Evolutionary conservation across 129 eudicot genomes (phyloP), one percentile per base, ranked within the genome.

Genomic region (Dittrichia graveolens): DNA sequence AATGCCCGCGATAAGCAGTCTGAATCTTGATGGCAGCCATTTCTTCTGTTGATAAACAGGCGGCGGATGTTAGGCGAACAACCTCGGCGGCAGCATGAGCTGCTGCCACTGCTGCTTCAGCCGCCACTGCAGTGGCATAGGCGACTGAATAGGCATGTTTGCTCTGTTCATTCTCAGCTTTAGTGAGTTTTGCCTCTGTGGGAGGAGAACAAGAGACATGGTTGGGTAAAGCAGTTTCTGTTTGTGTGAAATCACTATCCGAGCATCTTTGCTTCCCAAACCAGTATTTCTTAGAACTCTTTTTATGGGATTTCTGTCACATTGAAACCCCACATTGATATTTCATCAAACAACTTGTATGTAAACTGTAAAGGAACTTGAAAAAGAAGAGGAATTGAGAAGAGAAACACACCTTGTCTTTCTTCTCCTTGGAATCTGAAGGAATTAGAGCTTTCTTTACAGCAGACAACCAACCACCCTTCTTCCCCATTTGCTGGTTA

Each of bases 111-210:
- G 93, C 93, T 5, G 94, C 94, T 75, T 88, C 90, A 69, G 94
- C 94, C 1, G 90, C 94, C 73, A 83, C 90, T 4, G 90, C 90
- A 0, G 94, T 88, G 9, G 94, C 90, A 39, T 82, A 69, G 8
- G 94, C 94, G 65, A 88, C 94, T 3, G 90, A 84, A 70, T 88
- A 88, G 16, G 94, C 94, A 64, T 88, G 94, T 55, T 88, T 80
- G 74, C 77, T 87, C 73, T 87, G 89, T 78, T 82, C 90, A 85
- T 82, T 74, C 56, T 79, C 87, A 11, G 86, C 87, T 74, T 82
- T 79, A 45, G 78, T 66, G 68, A 80, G 66, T 70, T 84, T 87
- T 0, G 74, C 86, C 67, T 65, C 85, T 0, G 77, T 58, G 10
- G 81, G 78, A 52, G 92, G 87, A 57, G 84, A 56, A 34, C 44